Conservation (phyloP, 2,329 filamentous ascomycete genomes). For the Nigrospora sphaerica region DNA sequence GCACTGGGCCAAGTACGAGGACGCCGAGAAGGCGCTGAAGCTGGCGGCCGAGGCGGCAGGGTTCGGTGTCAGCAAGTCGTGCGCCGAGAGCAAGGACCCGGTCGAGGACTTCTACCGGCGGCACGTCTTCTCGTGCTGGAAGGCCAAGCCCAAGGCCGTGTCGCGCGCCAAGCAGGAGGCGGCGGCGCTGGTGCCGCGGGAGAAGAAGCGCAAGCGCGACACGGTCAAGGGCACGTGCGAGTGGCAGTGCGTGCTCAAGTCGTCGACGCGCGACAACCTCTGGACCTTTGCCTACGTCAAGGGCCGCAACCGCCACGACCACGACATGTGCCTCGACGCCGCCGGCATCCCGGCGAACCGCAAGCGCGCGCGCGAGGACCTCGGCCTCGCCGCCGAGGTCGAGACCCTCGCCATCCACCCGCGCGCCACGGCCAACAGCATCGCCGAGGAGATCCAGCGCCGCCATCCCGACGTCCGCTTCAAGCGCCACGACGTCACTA, state of each 20-base stretch:
- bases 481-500: constrained; percentile 1
- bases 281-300: constrained; percentile 1
- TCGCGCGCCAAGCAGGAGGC: neutral
- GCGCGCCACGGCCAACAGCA: neutral
- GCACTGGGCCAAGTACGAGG: constrained; percentile 2
- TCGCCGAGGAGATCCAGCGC: neutral
- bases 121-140: constrained; percentile 2
- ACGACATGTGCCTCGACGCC: neutral
- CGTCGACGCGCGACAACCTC: constrained; percentile 1
- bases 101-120: neutral
- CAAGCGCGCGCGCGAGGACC: constrained; percentile 1
- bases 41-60: neutral
- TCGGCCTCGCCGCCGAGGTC: constrained; percentile 1
- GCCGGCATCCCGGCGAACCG: constrained; percentile 1
- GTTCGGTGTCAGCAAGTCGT: constrained; percentile 1
- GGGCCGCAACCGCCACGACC: neutral
- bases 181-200: neutral
- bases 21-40: constrained; percentile 1
- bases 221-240: constrained; percentile 1
- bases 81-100: constrained; percentile 2
- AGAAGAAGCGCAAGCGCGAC: constrained; percentile 3
- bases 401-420: constrained; percentile 2
- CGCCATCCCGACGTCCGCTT: neutral
- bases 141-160: neutral
- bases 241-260: constrained; percentile 1